phyloP scores from a whole-genome alignment of 805 yeast species.

The Yarrowia alimentaria region DNA sequence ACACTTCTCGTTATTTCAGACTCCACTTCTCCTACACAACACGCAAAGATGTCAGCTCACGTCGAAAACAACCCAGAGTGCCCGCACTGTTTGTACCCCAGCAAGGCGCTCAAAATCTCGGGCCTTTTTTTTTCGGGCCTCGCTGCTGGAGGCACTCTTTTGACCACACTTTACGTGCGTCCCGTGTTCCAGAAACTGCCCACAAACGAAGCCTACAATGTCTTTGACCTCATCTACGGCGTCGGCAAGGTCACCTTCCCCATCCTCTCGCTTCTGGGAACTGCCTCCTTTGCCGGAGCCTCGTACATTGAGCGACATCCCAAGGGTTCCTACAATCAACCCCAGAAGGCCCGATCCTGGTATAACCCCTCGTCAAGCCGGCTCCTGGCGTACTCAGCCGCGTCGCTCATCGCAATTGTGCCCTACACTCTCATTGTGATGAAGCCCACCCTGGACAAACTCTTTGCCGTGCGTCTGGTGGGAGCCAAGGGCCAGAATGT shows the following conservation, averaged over 20 bases:
- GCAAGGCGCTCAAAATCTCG: not conserved
- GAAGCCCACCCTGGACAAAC: not conserved
- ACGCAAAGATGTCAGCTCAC: not conserved
- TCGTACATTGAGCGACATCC: not conserved
- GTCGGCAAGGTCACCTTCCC: constrained; percentile 12
- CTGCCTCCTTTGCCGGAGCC: not conserved
- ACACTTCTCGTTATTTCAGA: too few species aligned
- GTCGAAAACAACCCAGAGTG: not conserved
- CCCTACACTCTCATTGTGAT: constrained; percentile 8
- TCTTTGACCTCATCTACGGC: constrained; percentile 13
- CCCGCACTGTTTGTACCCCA: not conserved
- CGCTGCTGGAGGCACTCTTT: constrained; percentile 20
- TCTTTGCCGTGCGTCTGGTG: not conserved
- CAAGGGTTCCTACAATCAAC: not conserved
- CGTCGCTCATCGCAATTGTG: constrained; percentile 5
- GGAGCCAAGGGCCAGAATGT: constrained; percentile 14
- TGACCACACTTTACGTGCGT: not conserved
- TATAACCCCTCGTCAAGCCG: constrained; percentile 7
- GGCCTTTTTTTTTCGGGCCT: constrained; percentile 19
- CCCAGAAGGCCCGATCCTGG: constrained; percentile 4
- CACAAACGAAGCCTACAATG: constrained; percentile 12
- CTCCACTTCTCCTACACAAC: not conserved
- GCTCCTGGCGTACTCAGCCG: constrained; percentile 3
- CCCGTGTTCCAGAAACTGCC: not conserved
- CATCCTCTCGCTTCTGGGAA: not conserved